Percentiles rank a stretch among this genome's conserved stretches.
Evolutionary conservation across 805 yeast species (phyloP).

Genomic region (Pichia nakasei): DNA sequence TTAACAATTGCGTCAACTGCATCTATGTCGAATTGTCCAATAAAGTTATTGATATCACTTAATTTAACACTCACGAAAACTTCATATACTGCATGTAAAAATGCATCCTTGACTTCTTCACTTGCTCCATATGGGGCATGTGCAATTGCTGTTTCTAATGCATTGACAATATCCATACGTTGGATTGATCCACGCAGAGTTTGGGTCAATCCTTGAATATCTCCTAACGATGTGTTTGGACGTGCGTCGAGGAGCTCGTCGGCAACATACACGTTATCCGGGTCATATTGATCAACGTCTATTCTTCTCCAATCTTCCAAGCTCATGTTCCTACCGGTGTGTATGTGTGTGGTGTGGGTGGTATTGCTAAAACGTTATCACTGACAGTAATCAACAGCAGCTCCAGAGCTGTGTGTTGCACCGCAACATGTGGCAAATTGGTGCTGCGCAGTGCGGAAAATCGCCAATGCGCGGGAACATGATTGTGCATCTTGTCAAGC

Average conservation of each 20-base stretch:
- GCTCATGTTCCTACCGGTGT: not conserved
- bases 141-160: conserved; percentile 53
- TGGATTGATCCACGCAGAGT: conserved; percentile 56
- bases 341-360: too few relatives aligned
- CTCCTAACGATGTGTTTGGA: conserved; percentile 41
- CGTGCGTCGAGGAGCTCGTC: conserved; percentile 27
- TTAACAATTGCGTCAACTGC: conserved; percentile 76
- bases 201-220: conserved; percentile 44
- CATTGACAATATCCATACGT: conserved; percentile 63
- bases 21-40: conserved; percentile 44
- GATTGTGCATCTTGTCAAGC: too few relatives aligned
- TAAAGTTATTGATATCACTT: conserved; percentile 46
- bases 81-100: conserved; percentile 53
- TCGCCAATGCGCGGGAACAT: not conserved
- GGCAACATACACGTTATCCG: conserved; percentile 45
- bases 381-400: too few relatives aligned
- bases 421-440: too few relatives aligned
- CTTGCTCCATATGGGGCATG: conserved; percentile 81
- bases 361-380: too few relatives aligned
- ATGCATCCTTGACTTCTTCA: conserved; percentile 43
- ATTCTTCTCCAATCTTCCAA: conserved; percentile 89
- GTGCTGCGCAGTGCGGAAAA: too few relatives aligned
- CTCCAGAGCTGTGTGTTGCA: too few relatives aligned
- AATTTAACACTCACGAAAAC: conserved; percentile 59
- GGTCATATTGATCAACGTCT: conserved; percentile 85